phyloP scores from a whole-genome alignment of 2,329 filamentous ascomycete genomes.

The Neophaeococcomyces aloes region DNA sequence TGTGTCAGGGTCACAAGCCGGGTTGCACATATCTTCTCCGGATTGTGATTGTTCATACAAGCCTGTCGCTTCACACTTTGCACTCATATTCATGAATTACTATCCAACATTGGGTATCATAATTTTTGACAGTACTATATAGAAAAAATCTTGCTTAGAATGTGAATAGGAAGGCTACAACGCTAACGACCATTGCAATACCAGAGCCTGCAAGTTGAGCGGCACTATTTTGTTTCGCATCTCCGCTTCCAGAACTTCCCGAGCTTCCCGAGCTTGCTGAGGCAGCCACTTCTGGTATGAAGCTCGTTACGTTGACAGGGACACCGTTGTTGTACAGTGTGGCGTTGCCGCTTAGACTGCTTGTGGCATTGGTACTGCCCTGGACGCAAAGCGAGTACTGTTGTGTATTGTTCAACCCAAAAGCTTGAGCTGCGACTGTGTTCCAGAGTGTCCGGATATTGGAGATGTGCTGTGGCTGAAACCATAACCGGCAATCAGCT shows the following conservation, averaged over 20 bases:
- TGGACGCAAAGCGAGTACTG: slow-evolving; percentile 7
- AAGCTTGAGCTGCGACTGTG: slow-evolving; percentile 10
- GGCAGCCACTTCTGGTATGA: background rate
- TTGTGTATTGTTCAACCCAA: slow-evolving; percentile 7
- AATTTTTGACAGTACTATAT: no score
- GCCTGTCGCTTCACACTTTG: no score
- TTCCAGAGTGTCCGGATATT: slow-evolving; percentile 7
- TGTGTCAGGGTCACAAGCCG: no score
- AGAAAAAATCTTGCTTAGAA: background rate
- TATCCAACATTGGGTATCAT: no score
- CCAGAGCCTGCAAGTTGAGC: background rate
- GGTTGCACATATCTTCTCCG: no score
- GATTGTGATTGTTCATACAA: no score
- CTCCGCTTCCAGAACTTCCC: background rate
- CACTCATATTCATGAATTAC: no score
- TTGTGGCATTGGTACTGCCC: slow-evolving; percentile 11
- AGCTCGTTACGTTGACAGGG: slow-evolving; percentile 11
- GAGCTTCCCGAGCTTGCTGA: background rate
- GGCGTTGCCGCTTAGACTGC: slow-evolving; percentile 14
- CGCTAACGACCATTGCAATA: no score
- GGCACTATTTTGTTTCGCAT: background rate
- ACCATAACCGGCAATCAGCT: slow-evolving; percentile 44
- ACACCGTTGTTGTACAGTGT: slow-evolving; percentile 10
- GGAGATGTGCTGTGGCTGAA: slow-evolving; percentile 6
- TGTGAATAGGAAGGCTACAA: background rate